Evolutionary conservation across 306 rosid genomes (phyloP), one percentile per base, ranked within the genome.

Genomic region (Castanospermum australe): DNA sequence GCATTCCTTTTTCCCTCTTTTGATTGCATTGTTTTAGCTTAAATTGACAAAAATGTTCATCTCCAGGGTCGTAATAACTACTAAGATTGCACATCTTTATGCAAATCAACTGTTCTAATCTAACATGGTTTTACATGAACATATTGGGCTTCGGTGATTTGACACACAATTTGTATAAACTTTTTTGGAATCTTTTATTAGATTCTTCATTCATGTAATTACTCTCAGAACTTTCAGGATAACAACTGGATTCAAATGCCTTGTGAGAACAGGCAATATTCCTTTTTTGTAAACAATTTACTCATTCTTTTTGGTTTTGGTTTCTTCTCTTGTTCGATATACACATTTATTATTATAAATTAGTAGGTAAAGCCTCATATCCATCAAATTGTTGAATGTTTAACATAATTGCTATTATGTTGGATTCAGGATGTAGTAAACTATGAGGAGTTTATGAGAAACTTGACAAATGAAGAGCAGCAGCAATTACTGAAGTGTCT

Each of bases 381-480:
- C 73, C 13, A 20, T 76, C 55, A 21, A 73, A 63, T 75, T 44
- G 52, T 35, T 45, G 73, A 81, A 63, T 73, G 51, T 79, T 75
- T 79, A 61, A 73, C n/a, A 2, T 55, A 36, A 84, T 71, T 82
- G 50, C 66, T 63, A 35, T 84, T 84, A 55, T 83, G 67, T 72
- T 71, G 84, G 63, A 45, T 73, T 78, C 79, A 96, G 99, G 99
- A 91, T 84, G 84, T 88, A 65, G 38, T 93, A 71, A 91, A 90
- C 88, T 88, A 76, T 44, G 96, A 89, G 79, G 98, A 89, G 90
- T 96, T 96, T 65, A 84, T 41, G 67, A 87, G 87, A 83, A 88
- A 82, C 78, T 71, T 96, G 89, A 91, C 98, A 67, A 81, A 67
- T 87, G 99, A 96, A 81, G 99, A 96, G 86, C 98, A 93, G 67